Percentiles rank a stretch among this genome's conserved stretches.
Conservation (phyloP, 139 green algal genomes). For the Medakamo hakoo region DNA sequence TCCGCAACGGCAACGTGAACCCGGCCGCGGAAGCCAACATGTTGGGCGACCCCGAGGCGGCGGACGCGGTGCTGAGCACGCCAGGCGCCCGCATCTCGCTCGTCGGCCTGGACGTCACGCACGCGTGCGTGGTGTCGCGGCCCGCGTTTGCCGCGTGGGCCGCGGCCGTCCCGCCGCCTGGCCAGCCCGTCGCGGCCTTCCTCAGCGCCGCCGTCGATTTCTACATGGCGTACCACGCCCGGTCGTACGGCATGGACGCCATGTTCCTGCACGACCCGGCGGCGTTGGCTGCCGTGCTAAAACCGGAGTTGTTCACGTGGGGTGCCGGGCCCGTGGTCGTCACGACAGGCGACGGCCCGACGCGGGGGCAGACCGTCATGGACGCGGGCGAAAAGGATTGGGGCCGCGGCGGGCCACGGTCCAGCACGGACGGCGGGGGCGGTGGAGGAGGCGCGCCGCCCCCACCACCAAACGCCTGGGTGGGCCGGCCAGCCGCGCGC, state of each 20-base stretch:
- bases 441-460: conserved; percentile 7
- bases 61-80: conserved; percentile 40
- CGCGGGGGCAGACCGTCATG: conserved; percentile 40
- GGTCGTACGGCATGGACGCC: conserved; percentile 29
- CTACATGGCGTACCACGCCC: conserved; percentile 49
- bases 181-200: conserved; percentile 17
- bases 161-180: too few species aligned
- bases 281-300: conserved; percentile 42
- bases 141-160: conserved; percentile 15
- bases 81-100: conserved; percentile 13
- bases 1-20: conserved; percentile 71
- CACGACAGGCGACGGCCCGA: conserved; percentile 25
- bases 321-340: conserved; percentile 34
- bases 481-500: conserved; percentile 16
- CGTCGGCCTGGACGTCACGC: conserved; percentile 57
- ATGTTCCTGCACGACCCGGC: conserved; percentile 50
- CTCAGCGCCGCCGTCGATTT: conserved; percentile 40
- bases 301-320: conserved; percentile 46
- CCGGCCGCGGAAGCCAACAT: conserved; percentile 64
- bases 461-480: conserved; percentile 52
- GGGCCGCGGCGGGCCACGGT: neutral
- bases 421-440: neutral
- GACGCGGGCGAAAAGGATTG: conserved; percentile 16
- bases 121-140: conserved; percentile 22
- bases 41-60: conserved; percentile 52